These are phyloP conservation scores for Cantharellus cinnabarinus DNA, from an alignment of 768 basidiomycete genomes.

Conservation along the genomic window DNA sequence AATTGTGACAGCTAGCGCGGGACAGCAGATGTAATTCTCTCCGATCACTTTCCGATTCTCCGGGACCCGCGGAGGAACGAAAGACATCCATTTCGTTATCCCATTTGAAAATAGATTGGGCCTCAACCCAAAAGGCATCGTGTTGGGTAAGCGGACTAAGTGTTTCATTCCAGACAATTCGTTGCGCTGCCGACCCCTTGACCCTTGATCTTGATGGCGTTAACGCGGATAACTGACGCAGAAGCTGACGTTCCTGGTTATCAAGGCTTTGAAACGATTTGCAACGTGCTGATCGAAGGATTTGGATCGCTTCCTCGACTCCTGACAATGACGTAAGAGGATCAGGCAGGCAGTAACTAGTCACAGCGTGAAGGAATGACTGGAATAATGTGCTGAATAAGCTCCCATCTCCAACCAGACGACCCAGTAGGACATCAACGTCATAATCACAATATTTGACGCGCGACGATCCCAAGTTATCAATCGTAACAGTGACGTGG, in stretches of 20 bases:
- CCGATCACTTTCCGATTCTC: too few relatives aligned
- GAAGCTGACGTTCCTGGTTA: constrained; percentile 14
- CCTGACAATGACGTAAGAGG: constrained; percentile 26
- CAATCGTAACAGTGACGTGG: constrained; percentile 9
- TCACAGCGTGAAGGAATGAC: constrained; percentile 27
- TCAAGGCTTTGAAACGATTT: constrained; percentile 20
- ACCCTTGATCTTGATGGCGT: constrained; percentile 18
- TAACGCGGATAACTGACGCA: constrained; percentile 18
- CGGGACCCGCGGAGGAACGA: too few relatives aligned
- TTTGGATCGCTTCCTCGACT: constrained; percentile 23
- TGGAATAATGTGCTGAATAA: constrained; percentile 18
- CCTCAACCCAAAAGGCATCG: background rate
- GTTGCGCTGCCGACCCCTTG: too few relatives aligned
- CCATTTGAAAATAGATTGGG: background rate
- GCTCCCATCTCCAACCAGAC: constrained; percentile 14
- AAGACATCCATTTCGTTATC: too few relatives aligned
- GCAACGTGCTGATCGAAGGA: constrained; percentile 20
- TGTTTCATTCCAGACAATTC: constrained; percentile 9
- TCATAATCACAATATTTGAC: constrained; percentile 15
- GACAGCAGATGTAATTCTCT: too few relatives aligned
- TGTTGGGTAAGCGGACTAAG: background rate
- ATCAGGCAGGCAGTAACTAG: constrained; percentile 24
- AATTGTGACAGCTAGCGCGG: too few relatives aligned
- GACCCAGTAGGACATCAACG: constrained; percentile 16
- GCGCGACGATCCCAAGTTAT: constrained; percentile 8